Conservation (phyloP, 2,329 filamentous ascomycete species). For the Botrytis aclada region DNA sequence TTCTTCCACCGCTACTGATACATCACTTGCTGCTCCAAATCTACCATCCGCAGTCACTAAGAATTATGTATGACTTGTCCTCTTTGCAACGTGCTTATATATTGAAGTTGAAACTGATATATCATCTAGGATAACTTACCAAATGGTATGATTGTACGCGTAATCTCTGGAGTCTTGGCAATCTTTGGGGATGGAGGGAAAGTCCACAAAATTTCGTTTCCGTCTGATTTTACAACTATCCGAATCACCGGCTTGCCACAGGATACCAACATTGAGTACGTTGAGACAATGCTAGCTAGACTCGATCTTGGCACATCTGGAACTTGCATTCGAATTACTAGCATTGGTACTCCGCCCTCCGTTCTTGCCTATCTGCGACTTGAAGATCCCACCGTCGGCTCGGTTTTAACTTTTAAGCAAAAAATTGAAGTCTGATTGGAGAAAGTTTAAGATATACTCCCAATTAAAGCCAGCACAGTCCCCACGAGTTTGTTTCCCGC, state of each 20-base stretch:
- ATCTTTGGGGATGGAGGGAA: conserved; percentile 29
- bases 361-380: not conserved
- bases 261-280: conserved; percentile 21
- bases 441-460: not conserved
- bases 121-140: not conserved
- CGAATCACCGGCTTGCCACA: conserved; percentile 26
- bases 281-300: conserved; percentile 22
- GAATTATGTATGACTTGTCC: not conserved
- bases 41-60: not conserved
- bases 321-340: conserved; percentile 22
- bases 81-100: no score
- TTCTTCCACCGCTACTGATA: not conserved
- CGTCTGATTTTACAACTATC: conserved; percentile 31
- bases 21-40: not conserved
- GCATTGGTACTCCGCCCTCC: not conserved
- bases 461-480: not conserved
- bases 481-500: not conserved
- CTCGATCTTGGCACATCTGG: conserved; percentile 22
- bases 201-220: conserved; percentile 30
- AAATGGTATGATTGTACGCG: conserved; percentile 22
- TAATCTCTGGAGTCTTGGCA: conserved; percentile 27
- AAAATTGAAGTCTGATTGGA: not conserved
- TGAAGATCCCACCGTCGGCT: not conserved
- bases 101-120: not conserved
- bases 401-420: not conserved